Base-by-base conservation (phyloP, 2,329 filamentous ascomycete genomes). In the Xylariaceae sp. region DNA sequence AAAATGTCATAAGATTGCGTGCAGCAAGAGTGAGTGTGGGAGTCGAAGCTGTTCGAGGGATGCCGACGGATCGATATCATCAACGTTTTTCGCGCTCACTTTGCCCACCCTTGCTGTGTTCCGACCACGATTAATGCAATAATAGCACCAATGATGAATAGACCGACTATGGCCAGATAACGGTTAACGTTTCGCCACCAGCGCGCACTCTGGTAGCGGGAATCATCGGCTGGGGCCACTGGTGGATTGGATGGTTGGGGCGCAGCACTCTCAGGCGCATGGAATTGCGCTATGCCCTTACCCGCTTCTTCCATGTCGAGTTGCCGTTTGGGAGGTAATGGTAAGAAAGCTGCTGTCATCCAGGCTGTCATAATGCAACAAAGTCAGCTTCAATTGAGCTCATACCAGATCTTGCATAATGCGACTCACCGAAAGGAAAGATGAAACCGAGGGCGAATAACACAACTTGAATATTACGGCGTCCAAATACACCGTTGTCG, bases 391-490 rank as follows among this genome's bases (percentile, higher is more conserved):
- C 19, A 50, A 34, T 34, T 42, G 39, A 9, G 51, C 3, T 4
- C 12, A 29, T 39, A 7, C n/a, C 4, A 12, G 3, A 46, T 1
- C 6, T 34, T 46, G 5, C 4, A 27, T 7, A 12, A 34, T 43
- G 30, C 6, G 35, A 70, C 82, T 71, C 73, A 87, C 84, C 77
- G 57, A 90, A 78, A 4, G 89, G 90, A 65, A 90, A 83, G 46
- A 92, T 73, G 65, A 95, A 95, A 29, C 90, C 90, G 46, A 86
- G 42, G 53, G 85, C 82, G 71, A 95, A 95, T 47, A 89, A 74
- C 50, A 87, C 74, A 32, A 92, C 79, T 70, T 95, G 90, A 46
- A 84, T 73, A 65, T 91, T 91, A 58, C 87, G 80, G 59, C 81
- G 80, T 49, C 84, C 85, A 59, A 87, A 77, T 3, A 82, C 66